Evolutionary conservation across 257 asterid species (phyloP).

Genomic region (Gentiana macrophylla): DNA sequence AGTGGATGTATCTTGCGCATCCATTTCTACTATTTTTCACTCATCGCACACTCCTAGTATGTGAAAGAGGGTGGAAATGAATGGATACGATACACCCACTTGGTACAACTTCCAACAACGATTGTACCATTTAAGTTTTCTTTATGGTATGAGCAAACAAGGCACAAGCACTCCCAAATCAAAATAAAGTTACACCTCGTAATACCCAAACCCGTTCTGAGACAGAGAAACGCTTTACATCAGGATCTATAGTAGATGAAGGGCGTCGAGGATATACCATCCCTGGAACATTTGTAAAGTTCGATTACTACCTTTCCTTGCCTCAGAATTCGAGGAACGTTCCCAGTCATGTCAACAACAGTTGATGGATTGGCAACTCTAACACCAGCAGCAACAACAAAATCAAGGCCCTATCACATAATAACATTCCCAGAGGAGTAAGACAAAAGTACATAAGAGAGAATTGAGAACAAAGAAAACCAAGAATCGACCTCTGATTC

Average conservation of each 20-base stretch:
- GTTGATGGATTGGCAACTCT: slow-evolving; percentile 88
- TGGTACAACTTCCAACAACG: too few species aligned
- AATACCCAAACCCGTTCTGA: neutral
- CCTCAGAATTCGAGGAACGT: slow-evolving; percentile 40
- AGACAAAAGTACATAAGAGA: too few species aligned
- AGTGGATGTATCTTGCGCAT: too few species aligned
- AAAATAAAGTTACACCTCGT: neutral
- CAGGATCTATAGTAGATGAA: neutral
- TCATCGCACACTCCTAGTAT: too few species aligned
- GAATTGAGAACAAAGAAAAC: too few species aligned
- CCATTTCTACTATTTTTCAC: too few species aligned
- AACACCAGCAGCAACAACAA: slow-evolving; percentile 75
- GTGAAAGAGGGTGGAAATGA: too few species aligned
- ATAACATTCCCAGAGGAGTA: slow-evolving; percentile 2
- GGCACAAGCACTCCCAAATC: neutral
- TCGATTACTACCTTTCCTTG: slow-evolving; percentile 61
- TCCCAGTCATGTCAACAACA: slow-evolving; percentile 84
- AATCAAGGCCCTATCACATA: slow-evolving; percentile 70
- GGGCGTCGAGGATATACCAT: neutral
- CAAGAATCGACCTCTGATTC: too few species aligned
- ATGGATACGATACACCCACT: too few species aligned
- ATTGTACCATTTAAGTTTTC: too few species aligned
- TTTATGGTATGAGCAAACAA: too few species aligned
- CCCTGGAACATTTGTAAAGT: neutral
- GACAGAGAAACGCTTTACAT: neutral